phyloP scores from a whole-genome alignment of 1,139 yeast species.

The Yamadazyma atmosphaerica region DNA sequence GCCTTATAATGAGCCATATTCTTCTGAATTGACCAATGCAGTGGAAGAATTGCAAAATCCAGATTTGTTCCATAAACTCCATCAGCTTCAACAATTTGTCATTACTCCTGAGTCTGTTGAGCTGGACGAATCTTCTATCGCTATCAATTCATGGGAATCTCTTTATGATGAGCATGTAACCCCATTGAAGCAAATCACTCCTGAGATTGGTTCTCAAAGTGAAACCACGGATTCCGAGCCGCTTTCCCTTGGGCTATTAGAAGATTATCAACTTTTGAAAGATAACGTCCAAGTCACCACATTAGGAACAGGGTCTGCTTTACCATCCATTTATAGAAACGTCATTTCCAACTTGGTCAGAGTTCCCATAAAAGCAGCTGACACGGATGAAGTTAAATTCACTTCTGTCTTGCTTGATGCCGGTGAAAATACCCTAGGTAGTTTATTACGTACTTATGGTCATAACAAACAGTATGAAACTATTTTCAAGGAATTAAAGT shows the following conservation, averaged over 20 bases:
- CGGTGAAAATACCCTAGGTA: constrained; percentile 89
- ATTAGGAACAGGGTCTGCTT: constrained; percentile 91
- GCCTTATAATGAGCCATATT: constrained; percentile 33
- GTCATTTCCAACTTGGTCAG: constrained; percentile 78
- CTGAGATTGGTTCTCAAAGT: constrained; percentile 14
- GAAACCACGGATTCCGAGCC: constrained; percentile 21
- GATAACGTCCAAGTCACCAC: constrained; percentile 72
- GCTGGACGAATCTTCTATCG: constrained; percentile 21
- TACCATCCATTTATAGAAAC: constrained; percentile 83
- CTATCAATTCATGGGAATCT: constrained; percentile 35
- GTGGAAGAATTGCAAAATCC: not conserved
- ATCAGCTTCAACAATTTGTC: constrained; percentile 31
- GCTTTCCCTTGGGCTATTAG: constrained; percentile 19
- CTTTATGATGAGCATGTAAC: constrained; percentile 44
- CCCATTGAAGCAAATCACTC: constrained; percentile 22
- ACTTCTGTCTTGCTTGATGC: constrained; percentile 72
- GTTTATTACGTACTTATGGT: constrained; percentile 64
- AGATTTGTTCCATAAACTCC: constrained; percentile 22
- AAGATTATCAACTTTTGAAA: constrained; percentile 23
- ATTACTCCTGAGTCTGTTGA: constrained; percentile 24
- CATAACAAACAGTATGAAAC: constrained; percentile 36
- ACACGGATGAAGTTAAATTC: constrained; percentile 28
- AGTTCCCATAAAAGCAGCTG: constrained; percentile 47
- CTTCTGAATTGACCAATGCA: constrained; percentile 17
- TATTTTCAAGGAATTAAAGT: constrained; percentile 53